phyloP scores from a whole-genome alignment of 768 basidiomycete genomes.

The Tricholoma sp. region DNA sequence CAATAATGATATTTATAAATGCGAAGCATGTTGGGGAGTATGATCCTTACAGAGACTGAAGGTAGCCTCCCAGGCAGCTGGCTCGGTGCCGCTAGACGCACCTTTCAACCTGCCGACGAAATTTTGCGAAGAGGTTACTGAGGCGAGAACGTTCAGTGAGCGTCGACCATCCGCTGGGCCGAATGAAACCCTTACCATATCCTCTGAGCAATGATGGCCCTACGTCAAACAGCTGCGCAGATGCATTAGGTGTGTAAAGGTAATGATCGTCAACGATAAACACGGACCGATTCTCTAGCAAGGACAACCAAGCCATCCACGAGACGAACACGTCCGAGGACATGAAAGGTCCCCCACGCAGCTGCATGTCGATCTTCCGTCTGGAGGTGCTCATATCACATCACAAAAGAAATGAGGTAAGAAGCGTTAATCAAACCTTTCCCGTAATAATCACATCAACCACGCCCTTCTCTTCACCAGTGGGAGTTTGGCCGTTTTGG shows the following conservation, averaged over 20 bases:
- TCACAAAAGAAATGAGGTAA: neutral
- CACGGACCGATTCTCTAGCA: conserved; percentile 45
- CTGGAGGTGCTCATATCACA: conserved; percentile 22
- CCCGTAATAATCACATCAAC: conserved; percentile 51
- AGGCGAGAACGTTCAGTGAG: conserved; percentile 6
- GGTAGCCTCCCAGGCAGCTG: conserved; percentile 44
- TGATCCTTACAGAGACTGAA: conserved; percentile 45
- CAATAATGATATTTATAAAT: neutral
- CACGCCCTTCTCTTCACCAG: conserved; percentile 17
- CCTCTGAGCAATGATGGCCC: conserved; percentile 41
- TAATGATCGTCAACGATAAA: neutral
- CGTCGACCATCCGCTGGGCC: neutral
- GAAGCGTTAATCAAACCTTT: conserved; percentile 29
- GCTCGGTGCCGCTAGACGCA: conserved; percentile 24
- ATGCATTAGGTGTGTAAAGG: neutral
- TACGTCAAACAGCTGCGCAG: conserved; percentile 18
- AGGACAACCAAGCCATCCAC: conserved; percentile 57
- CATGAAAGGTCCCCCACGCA: conserved; percentile 53
- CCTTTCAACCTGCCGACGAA: conserved; percentile 46
- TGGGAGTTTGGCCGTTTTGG: conserved; percentile 15
- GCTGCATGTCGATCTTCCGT: conserved; percentile 40
- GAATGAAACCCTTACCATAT: conserved; percentile 33
- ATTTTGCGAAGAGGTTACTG: conserved; percentile 47
- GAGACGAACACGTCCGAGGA: conserved; percentile 54
- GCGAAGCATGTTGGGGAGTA: neutral